These are phyloP conservation scores for Quercus suber DNA, from an alignment of 306 rosid species.

Conservation along the genomic window DNA sequence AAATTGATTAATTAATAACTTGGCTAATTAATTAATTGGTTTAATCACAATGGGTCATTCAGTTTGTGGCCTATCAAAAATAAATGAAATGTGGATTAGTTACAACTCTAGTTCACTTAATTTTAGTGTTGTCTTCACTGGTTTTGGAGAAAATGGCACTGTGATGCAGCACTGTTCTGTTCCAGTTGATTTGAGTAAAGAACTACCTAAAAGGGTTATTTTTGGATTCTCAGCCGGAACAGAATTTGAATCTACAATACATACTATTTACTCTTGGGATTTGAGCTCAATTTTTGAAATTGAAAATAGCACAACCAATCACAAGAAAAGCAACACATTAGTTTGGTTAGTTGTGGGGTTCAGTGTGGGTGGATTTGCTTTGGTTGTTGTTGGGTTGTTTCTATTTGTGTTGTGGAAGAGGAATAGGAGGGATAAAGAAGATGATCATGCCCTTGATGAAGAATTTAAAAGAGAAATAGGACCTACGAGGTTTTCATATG, in stretches of 20 bases:
- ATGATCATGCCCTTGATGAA: neutral
- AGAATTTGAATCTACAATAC: neutral
- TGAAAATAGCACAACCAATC: no score
- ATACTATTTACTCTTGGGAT: slow-evolving; percentile 6
- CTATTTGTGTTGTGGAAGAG: neutral
- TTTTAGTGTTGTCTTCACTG: slow-evolving; percentile 30
- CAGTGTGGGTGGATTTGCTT: neutral
- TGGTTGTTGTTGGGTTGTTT: neutral
- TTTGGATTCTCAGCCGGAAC: slow-evolving; percentile 32
- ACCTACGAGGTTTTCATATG: neutral
- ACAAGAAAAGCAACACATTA: neutral
- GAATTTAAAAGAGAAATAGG: neutral
- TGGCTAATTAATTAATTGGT: no score
- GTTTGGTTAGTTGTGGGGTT: neutral
- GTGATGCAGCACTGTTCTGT: neutral
- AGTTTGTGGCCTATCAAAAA: neutral
- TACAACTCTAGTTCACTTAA: no score
- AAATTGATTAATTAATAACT: no score
- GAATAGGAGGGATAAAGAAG: neutral
- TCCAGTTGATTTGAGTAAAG: slow-evolving; percentile 5
- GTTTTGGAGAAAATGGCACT: neutral
- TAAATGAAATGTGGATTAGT: slow-evolving; percentile 18
- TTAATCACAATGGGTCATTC: no score
- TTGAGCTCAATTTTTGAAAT: neutral
- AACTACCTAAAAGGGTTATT: slow-evolving; percentile 25